Evolutionary conservation across 2,329 filamentous ascomycete genomes (phyloP).

Genomic region (Rasamsonia emersonii): DNA sequence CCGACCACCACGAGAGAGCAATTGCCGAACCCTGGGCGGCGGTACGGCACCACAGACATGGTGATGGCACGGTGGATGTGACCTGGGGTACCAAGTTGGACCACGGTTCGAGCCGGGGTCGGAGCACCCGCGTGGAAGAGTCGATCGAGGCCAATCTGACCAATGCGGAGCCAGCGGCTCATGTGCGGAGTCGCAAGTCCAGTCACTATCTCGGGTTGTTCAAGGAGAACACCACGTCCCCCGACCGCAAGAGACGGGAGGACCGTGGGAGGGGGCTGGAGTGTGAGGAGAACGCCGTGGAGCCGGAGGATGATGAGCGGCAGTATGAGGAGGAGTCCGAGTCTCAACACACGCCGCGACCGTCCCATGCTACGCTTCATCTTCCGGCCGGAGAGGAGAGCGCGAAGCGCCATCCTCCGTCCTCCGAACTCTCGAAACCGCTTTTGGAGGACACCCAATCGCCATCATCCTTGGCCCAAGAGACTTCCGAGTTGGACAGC

Average conservation of each 20-base stretch:
- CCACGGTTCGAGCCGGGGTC: slow-evolving; percentile 35
- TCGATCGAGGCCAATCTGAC: slow-evolving; percentile 56
- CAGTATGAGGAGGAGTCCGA: slow-evolving; percentile 3
- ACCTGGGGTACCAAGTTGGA: slow-evolving; percentile 19
- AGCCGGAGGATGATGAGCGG: slow-evolving; percentile 7
- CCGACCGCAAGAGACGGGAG: slow-evolving; percentile 44
- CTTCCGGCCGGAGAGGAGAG: no score
- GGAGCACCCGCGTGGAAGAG: slow-evolving; percentile 46
- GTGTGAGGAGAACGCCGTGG: slow-evolving; percentile 19
- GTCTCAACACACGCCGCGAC: slow-evolving; percentile 5
- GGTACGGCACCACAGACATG: slow-evolving; percentile 13
- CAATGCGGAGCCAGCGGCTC: slow-evolving; percentile 45
- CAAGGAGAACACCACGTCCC: slow-evolving; percentile 51
- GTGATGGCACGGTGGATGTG: slow-evolving; percentile 15
- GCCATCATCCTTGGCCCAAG: not conserved
- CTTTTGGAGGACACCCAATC: no score
- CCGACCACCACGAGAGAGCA: slow-evolving; percentile 10
- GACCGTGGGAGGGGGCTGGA: slow-evolving; percentile 34
- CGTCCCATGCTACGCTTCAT: slow-evolving; percentile 12
- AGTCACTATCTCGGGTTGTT: slow-evolving; percentile 59
- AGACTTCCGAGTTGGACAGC: no score
- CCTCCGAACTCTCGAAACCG: no score
- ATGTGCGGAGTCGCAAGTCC: slow-evolving; percentile 55
- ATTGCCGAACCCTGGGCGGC: slow-evolving; percentile 13
- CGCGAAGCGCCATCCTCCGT: no score